Evolutionary conservation across 164 flowering plant species (phyloP), one percentile per base, ranked within the genome.

Genomic region (Malania oleifera): DNA sequence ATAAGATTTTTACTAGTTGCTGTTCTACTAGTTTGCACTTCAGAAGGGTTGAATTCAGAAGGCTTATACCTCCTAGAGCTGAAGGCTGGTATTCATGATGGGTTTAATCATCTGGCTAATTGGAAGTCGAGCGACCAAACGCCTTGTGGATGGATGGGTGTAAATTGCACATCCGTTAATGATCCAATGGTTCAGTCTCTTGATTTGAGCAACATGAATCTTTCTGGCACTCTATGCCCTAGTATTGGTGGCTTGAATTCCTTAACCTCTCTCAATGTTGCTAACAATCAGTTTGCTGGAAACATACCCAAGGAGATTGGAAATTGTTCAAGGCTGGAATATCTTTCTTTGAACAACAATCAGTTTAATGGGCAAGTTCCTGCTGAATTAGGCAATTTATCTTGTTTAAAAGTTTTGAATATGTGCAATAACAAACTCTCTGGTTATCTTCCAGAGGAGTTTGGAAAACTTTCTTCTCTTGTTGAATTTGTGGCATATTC

Each of bases 121-220:
- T 91, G 98, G 98, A 72, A 81, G 60, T 29, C 82, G 23, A 61
- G 46, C 54, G 93, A 85, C 40, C 57, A 68, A 28, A 82, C 85
- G 7, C 96, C 98, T 0, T 92, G 98, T 58, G 48, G 60, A 29
- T 92, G 98, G 98, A 59, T 18, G 1, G 97, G 97, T 35, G 89
- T 91, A 53, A 83, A 55, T 64, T 93, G 99, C 76, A 68, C 82
- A 7, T 26, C 45, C 1, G 77, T 52, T 54, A 19, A 54, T 27
- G 38, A 65, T 56, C 87, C 74, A 0, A 77, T 78, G 0, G 95
- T 93, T 17, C 25, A 15, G 67, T 77, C 87, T 56, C 81, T 93
- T 37, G 52, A 74, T 76, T 72, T 93, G 77, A 65, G 28, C 20
- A 65, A 70, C 23, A 64, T 77, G 83, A 86, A 86, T 61, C 88